Percentiles rank a stretch among this genome's conserved stretches.
Conservation (phyloP, 306 rosid species). For the Inga leiocalycina region DNA sequence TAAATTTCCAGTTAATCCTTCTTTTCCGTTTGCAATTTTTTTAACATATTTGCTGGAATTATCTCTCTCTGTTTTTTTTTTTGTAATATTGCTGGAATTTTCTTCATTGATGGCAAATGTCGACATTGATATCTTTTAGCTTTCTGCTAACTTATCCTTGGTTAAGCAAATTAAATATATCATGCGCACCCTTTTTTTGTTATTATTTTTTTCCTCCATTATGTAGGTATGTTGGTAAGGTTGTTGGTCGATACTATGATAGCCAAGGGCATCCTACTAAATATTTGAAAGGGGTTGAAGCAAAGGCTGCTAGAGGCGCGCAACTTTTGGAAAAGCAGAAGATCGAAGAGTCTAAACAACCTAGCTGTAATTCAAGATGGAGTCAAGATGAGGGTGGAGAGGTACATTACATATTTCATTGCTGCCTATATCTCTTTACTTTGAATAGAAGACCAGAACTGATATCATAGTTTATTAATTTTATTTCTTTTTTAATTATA, state of each 20-base stretch:
- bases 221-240: conserved; percentile 74
- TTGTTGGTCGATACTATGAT: conserved; percentile 84
- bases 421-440: not conserved
- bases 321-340: conserved; percentile 94
- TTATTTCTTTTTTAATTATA: not conserved
- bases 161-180: conserved; percentile 10
- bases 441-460: not conserved
- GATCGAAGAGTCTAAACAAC: conserved; percentile 81
- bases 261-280: conserved; percentile 76
- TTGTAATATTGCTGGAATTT: not conserved
- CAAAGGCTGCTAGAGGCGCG: conserved; percentile 92
- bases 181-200: not conserved
- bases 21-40: not conserved
- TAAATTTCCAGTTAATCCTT: not conserved
- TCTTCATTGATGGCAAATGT: not conserved
- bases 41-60: not conserved
- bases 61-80: not conserved
- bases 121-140: not conserved
- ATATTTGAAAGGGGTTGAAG: conserved; percentile 90
- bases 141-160: conserved; percentile 10
- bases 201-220: not conserved
- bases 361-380: conserved; percentile 91
- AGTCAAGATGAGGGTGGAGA: conserved; percentile 91
- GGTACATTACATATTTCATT: conserved; percentile 45
- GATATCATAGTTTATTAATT: not conserved